Evolutionary conservation across 176 grass and related monocot genomes (phyloP).

Genomic region (Secale cereale): DNA sequence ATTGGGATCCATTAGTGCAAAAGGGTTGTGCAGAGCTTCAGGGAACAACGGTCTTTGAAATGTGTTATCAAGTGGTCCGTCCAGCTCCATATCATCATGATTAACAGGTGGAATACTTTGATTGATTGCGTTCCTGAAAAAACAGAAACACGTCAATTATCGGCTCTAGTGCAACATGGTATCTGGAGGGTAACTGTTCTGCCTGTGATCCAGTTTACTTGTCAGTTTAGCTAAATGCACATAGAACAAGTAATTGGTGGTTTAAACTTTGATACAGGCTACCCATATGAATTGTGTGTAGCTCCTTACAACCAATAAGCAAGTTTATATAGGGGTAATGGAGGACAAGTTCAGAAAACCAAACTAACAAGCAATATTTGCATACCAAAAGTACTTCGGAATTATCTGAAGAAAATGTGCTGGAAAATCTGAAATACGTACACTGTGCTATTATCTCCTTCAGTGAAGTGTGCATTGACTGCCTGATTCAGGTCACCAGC

Average conservation of each 20-base stretch:
- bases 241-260: not conserved
- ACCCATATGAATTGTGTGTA: not conserved
- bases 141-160: slow-evolving; percentile 4
- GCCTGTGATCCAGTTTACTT: not conserved
- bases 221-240: not conserved
- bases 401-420: not conserved
- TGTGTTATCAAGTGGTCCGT: slow-evolving; percentile 49
- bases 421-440: slow-evolving; percentile 31
- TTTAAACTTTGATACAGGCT: not conserved
- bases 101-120: slow-evolving; percentile 27
- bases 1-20: slow-evolving; percentile 62
- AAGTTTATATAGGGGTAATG: not conserved
- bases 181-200: slow-evolving; percentile 11
- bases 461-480: slow-evolving; percentile 83
- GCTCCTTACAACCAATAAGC: not conserved
- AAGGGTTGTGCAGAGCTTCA: slow-evolving; percentile 41
- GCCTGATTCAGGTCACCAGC: slow-evolving; percentile 87
- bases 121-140: slow-evolving; percentile 45
- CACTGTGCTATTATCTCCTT: slow-evolving; percentile 55
- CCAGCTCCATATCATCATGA: slow-evolving; percentile 62
- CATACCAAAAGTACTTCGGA: not conserved
- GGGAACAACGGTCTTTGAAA: slow-evolving; percentile 39
- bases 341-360: not conserved
- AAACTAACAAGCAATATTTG: not conserved
- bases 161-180: not conserved